phyloP scores from a whole-genome alignment of 352 stramenopile genomes.

The Aphanomyces stellatus region DNA sequence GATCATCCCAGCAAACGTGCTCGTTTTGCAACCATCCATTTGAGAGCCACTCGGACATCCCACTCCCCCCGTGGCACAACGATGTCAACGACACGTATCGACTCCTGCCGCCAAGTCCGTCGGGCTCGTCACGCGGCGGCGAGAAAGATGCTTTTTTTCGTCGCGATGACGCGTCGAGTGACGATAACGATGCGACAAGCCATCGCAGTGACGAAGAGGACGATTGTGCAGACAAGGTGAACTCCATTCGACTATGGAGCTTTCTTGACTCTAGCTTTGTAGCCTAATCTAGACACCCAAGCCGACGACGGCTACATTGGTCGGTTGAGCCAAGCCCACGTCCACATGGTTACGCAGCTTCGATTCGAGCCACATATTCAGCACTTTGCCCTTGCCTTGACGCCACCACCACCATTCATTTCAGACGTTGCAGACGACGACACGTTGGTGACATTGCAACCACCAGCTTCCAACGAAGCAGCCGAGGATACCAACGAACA shows the following conservation, averaged over 20 bases:
- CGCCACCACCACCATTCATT: neutral
- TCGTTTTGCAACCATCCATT: constrained; percentile 40
- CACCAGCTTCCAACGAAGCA: neutral
- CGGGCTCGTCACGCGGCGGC: neutral
- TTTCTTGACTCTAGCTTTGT: neutral
- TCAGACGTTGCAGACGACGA: neutral
- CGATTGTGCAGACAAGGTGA: too few species aligned
- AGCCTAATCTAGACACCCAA: neutral
- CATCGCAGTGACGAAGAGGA: too few species aligned
- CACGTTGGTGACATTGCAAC: neutral
- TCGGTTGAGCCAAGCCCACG: neutral
- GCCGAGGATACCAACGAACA: neutral
- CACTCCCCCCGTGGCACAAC: constrained; percentile 55
- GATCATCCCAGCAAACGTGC: constrained; percentile 22
- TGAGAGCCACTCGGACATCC: constrained; percentile 27
- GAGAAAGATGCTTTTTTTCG: neutral
- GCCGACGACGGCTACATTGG: neutral
- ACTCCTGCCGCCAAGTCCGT: neutral
- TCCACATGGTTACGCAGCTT: neutral
- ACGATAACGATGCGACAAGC: too few species aligned
- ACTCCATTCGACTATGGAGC: too few species aligned
- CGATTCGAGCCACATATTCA: neutral
- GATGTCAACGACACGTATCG: constrained; percentile 66
- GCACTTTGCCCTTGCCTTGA: neutral
- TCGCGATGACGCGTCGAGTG: too few species aligned